Base-by-base conservation (phyloP, 2,329 filamentous ascomycete genomes). In the Ascochyta koolunga region DNA sequence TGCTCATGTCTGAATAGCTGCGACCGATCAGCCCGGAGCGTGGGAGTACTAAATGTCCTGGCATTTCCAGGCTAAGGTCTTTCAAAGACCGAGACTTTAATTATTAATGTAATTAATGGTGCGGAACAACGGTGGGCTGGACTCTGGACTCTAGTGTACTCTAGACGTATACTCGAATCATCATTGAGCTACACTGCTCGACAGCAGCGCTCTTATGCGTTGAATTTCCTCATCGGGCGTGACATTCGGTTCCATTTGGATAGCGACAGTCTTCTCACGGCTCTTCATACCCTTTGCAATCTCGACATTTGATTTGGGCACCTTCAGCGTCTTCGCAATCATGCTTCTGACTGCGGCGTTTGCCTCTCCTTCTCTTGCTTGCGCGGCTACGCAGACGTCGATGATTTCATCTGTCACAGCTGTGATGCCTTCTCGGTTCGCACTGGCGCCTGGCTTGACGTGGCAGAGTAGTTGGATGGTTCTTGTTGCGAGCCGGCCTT, bases 321-420 rank as follows among this genome's bases (percentile, higher is more conserved):
- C 76, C 2, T 78, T 77, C 2, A 90, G 78, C 5, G 80, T 78
- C 83, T 84, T 77, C 59, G 87, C 86, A 50, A 91, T 75, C 4
- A 90, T 74, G 32, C 82, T 78, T 42, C 85, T 75, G 2, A 89
- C 85, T 4, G 88, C 87, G 66, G 82, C 83, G 67, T 91, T 91
- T 5, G 88, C 84, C 67, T 89, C 86, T 13, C 87, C 87, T 13
- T 90, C 86, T 56, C 82, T 80, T 10, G 88, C 80, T 59, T 82
- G 86, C 0, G 86, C 87, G 0, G 87, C 76, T 2, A 90, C 87
- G 41, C 86, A 88, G 1, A 91, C 70, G 55, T 89, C 83, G 40
- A 91, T 80, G 2, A 76, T 76, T 6, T 83, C 79, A 21, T 85
- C 79, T 0, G 81, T 80, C 4, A 91, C 72, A 0, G 79, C 77